phyloP scores from a whole-genome alignment of 208 protist genomes.

The Trypanosomatidae sp. region DNA sequence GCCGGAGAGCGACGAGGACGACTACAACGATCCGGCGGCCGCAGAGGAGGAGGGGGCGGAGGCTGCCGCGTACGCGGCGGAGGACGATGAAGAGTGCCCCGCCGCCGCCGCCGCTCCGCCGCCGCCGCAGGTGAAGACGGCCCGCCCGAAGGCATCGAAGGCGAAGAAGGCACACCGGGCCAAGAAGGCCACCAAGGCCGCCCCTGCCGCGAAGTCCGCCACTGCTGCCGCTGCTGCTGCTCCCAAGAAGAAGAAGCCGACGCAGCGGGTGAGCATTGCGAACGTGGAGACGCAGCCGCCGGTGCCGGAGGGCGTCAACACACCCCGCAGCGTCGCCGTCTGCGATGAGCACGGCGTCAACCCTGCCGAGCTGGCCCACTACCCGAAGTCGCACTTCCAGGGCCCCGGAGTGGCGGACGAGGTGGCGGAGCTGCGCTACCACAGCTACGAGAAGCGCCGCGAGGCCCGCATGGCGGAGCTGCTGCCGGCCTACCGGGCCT shows the following conservation, averaged over 20 bases:
- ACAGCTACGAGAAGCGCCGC: constrained; percentile 71
- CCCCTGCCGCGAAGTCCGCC: too few relatives aligned
- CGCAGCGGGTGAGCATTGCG: constrained; percentile 31
- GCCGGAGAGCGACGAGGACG: too few relatives aligned
- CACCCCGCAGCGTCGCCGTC: constrained; percentile 56
- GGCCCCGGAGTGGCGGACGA: constrained; percentile 35
- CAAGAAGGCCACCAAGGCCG: too few relatives aligned
- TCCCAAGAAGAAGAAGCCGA: constrained; percentile 31
- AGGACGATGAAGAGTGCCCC: too few relatives aligned
- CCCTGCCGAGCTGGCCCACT: constrained; percentile 49
- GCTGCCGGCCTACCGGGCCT: constrained; percentile 22
- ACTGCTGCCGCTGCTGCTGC: too few relatives aligned
- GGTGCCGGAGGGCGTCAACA: constrained; percentile 67
- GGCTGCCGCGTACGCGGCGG: too few relatives aligned
- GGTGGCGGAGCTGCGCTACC: constrained; percentile 51
- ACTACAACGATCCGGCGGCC: too few relatives aligned
- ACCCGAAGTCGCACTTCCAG: constrained; percentile 62
- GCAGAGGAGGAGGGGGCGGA: too few relatives aligned
- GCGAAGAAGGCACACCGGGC: too few relatives aligned
- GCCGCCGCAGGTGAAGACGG: too few relatives aligned
- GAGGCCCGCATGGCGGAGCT: constrained; percentile 58
- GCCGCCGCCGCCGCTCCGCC: too few relatives aligned
- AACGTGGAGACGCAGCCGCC: constrained; percentile 51
- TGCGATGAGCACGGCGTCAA: constrained; percentile 63
- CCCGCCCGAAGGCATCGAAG: too few relatives aligned